Evolutionary conservation across 306 rosid species (phyloP), one percentile per base, ranked within the genome.

Genomic region (Sphenostylis stenocarpa): DNA sequence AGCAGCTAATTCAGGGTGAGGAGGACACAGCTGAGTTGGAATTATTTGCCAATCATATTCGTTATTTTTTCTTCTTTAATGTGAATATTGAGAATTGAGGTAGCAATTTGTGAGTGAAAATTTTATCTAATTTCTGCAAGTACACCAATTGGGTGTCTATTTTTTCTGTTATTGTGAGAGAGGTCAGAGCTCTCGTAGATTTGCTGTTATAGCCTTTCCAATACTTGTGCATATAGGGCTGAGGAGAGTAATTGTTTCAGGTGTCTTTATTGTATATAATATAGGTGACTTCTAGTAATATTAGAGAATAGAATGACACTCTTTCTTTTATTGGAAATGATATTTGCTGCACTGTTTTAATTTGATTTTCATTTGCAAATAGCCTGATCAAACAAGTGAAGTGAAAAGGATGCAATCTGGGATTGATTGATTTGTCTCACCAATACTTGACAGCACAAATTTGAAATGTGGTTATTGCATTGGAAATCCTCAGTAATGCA

Each of bases 141-240:
- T 60, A n/a, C 78, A 62, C 74, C 83, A 39, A 56, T 5, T 24
- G 68, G 47, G 62, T 77, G 81, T 58, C 69, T 34, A 26, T 58
- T 83, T 76, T 67, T 76, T 15, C 45, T 68, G 24, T 75, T 83
- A 81, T 68, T 24, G 29, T 65, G 80, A 75, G 29, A 70, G 77
- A 75, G 67, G 51, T 78, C 43, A 64, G 51, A 17, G 55, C 79
- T 77, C 67, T 41, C 43, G 43, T 3, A 55, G 67, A 60, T 13
- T 16, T 39, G 43, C 70, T 55, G 4, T 53, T 79, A 73, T 9
- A 72, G 64, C 47, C 47, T 41, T 81, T 79, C 60, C 45, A 58
- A 68, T 81, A 47, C 52, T 73, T 73, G 69, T 79, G 73, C 84
- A 38, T 71, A 76, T 49, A 43, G 34, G 76, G 65, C 77, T 33